These are phyloP conservation scores for Domatiomyces globalis DNA, from an alignment of 2,329 filamentous ascomycete species.

Conservation along the genomic window DNA sequence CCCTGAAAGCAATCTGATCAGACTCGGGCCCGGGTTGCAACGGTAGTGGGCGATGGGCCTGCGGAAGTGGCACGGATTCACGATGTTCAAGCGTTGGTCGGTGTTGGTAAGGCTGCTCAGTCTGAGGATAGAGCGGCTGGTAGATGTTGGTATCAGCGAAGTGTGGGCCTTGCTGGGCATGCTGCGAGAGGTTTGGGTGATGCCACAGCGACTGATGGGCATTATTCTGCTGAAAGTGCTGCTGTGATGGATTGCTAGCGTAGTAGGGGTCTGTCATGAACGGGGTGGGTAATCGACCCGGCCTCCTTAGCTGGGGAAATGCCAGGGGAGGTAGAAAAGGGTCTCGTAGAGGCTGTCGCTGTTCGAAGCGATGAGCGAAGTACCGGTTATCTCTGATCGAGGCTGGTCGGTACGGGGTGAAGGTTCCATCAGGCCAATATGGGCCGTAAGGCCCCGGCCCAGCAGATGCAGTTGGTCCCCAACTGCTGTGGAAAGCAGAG, in stretches of 20 bases:
- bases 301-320: background rate
- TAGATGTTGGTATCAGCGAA: background rate
- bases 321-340: background rate
- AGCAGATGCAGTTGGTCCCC: constrained; percentile 45
- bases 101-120: background rate
- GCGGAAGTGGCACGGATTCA: background rate
- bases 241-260: background rate
- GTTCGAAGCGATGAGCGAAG: background rate
- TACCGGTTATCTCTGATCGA: constrained; percentile 39
- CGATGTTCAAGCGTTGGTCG: background rate
- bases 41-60: background rate
- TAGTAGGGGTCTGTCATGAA: constrained; percentile 6
- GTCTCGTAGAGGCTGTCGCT: background rate
- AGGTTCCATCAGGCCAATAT: constrained; percentile 51
- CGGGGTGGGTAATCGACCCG: constrained; percentile 8
- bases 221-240: background rate
- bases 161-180: background rate
- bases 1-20: constrained; percentile 39
- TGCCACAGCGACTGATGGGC: background rate
- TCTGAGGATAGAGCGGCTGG: background rate
- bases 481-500: constrained; percentile 42
- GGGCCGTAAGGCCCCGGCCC: constrained; percentile 44
- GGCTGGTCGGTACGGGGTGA: constrained; percentile 45
- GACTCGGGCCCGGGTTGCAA: constrained; percentile 11
- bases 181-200: background rate